Conservation (phyloP, 768 basidiomycete species). For the Lyophyllum atratum region DNA sequence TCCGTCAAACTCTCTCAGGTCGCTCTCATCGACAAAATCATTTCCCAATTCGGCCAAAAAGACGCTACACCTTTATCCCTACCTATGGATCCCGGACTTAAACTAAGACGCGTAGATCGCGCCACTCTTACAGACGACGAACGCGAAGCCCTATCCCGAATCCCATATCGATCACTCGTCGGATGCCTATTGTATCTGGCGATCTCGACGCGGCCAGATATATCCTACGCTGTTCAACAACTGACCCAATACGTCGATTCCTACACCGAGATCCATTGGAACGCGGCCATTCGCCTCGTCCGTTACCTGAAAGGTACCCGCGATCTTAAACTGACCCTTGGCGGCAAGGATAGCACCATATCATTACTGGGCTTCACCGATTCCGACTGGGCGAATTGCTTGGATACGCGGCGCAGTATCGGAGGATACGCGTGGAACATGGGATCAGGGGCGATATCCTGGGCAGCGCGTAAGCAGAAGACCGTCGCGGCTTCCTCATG, state of each 20-base stretch:
- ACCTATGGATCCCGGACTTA: slow-evolving; percentile 20
- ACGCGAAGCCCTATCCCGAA: neutral
- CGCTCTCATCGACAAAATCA: slow-evolving; percentile 18
- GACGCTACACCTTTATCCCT: slow-evolving; percentile 10
- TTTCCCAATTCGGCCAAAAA: slow-evolving; percentile 19
- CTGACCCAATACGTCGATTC: slow-evolving; percentile 30
- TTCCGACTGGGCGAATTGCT: slow-evolving; percentile 19
- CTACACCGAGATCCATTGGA: slow-evolving; percentile 26
- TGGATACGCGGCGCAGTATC: slow-evolving; percentile 15
- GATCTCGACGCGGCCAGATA: slow-evolving; percentile 25
- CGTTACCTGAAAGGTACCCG: slow-evolving; percentile 16
- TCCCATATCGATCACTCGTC: slow-evolving; percentile 10
- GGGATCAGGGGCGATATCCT: slow-evolving; percentile 17
- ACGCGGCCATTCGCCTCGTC: slow-evolving; percentile 21
- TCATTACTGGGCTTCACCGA: slow-evolving; percentile 14
- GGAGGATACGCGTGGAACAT: slow-evolving; percentile 20
- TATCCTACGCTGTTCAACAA: slow-evolving; percentile 23
- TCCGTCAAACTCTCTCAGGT: slow-evolving; percentile 20
- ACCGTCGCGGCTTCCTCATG: slow-evolving; percentile 16
- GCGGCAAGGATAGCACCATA: neutral
- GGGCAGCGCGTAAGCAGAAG: slow-evolving; percentile 2
- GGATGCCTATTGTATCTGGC: slow-evolving; percentile 20
- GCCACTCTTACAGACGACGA: neutral
- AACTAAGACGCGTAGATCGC: slow-evolving; percentile 3
- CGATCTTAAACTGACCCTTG: neutral